A percentile compares a stretch with the other conserved stretches of the same genome.
phyloP scores from a whole-genome alignment of 108 stramenopile genomes.

The Skeletonema potamos region DNA sequence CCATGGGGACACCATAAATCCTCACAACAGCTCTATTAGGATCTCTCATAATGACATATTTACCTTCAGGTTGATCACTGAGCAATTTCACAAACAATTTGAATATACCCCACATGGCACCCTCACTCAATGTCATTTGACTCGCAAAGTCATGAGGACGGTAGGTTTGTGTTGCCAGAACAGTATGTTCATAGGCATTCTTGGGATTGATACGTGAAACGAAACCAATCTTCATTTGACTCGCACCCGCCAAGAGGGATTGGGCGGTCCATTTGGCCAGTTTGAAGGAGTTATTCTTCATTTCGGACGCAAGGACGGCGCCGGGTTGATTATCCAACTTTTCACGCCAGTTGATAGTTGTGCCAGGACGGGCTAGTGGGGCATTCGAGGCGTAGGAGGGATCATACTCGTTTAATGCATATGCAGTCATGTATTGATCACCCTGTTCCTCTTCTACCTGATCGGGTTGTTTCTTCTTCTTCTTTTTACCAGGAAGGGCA shows the following conservation, averaged over 20 bases:
- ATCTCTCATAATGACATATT: conserved; percentile 97
- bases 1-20: conserved; percentile 91
- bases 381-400: conserved; percentile 49
- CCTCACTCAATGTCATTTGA: conserved; percentile 92
- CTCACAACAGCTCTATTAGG: conserved; percentile 94
- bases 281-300: conserved; percentile 98
- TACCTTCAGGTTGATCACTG: conserved; percentile 86
- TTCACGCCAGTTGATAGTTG: conserved; percentile 68
- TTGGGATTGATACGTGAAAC: conserved; percentile 81
- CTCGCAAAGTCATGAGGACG: conserved; percentile 95
- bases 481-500: conserved; percentile 22
- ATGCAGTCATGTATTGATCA: conserved; percentile 93
- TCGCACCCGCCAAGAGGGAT: conserved; percentile 93
- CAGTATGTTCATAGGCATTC: conserved; percentile 89
- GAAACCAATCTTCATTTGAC: conserved; percentile 98
- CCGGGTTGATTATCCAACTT: conserved; percentile 95
- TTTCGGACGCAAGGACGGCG: conserved; percentile 94
- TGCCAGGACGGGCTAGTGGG: conserved; percentile 17
- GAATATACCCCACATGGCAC: conserved; percentile 98
- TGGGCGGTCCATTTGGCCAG: conserved; percentile 98
- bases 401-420: conserved; percentile 96
- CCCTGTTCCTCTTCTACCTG: conserved; percentile 32
- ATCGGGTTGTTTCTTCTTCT: conserved; percentile 29
- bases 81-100: conserved; percentile 93
- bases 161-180: conserved; percentile 95